Percentiles rank a stretch among this genome's conserved stretches.
These are phyloP conservation scores for Podila clonocystis DNA, from an alignment of 192 early-diverging fungal species.

Conservation along the genomic window DNA sequence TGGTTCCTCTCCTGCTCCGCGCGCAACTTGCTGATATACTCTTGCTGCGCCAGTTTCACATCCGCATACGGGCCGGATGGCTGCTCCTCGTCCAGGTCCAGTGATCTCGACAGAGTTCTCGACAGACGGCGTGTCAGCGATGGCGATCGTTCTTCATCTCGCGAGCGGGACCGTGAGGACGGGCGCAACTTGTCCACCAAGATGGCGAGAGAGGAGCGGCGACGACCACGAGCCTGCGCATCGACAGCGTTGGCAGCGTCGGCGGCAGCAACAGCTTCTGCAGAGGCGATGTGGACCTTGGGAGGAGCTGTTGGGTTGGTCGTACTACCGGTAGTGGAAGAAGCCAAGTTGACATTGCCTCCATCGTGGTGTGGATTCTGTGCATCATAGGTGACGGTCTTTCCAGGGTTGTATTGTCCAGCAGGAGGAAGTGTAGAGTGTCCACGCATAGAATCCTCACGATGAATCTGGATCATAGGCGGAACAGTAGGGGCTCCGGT, in stretches of 20 bases:
- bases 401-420: not conserved
- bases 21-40: conserved; percentile 5
- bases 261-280: conserved; percentile 5
- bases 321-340: not conserved
- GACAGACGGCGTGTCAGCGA: conserved; percentile 17
- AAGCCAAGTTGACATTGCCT: not conserved
- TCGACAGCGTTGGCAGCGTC: conserved; percentile 5
- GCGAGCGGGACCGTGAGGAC: conserved; percentile 8
- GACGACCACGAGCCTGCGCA: not conserved
- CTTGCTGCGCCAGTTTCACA: conserved; percentile 14
- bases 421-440: not conserved
- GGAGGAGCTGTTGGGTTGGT: not conserved
- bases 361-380: not conserved
- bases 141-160: not conserved
- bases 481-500: not conserved
- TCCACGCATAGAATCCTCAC: not conserved
- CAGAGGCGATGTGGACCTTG: conserved; percentile 16
- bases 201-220: conserved; percentile 18
- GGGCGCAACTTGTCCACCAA: conserved; percentile 13
- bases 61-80: conserved; percentile 7
- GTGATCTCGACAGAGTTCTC: conserved; percentile 8
- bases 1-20: conserved; percentile 15
- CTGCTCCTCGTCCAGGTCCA: not conserved
- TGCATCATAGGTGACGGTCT: not conserved
- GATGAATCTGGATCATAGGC: not conserved